Evolutionary conservation across 768 basidiomycete species (phyloP).

Genomic region (Psilocybe azurescens): DNA sequence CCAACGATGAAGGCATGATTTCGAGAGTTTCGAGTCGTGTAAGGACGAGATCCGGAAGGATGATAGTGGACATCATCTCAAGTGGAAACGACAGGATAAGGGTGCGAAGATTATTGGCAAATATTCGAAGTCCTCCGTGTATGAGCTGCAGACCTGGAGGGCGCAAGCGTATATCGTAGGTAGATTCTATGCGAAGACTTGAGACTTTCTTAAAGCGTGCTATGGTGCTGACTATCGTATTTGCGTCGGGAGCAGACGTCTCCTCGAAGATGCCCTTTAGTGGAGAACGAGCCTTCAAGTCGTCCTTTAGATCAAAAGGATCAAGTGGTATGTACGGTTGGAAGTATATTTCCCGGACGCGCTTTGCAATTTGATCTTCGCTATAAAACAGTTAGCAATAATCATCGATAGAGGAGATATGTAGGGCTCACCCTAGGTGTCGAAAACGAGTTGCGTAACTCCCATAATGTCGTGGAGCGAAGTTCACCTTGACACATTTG

Average conservation of each 20-base stretch:
- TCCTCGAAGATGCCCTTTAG: not conserved
- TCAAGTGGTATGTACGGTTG: not conserved
- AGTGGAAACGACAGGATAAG: not conserved
- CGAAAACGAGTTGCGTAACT: not conserved
- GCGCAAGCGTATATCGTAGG: not conserved
- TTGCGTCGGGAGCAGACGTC: not conserved
- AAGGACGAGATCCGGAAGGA: not conserved
- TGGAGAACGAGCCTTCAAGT: not conserved
- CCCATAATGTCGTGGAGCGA: not conserved
- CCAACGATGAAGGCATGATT: not conserved
- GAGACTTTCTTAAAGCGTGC: conserved; percentile 2
- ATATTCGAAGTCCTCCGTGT: not conserved
- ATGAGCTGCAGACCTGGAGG: not conserved
- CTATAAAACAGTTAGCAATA: not conserved
- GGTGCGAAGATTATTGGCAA: not conserved
- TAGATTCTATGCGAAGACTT: not conserved
- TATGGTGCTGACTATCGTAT: not conserved
- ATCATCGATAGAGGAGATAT: no score
- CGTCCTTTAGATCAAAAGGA: not conserved
- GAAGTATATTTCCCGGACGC: not conserved
- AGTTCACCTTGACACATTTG: not conserved
- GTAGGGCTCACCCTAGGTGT: not conserved
- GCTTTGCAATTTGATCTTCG: not conserved
- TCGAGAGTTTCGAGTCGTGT: conserved; percentile 1
- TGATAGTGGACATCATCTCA: not conserved